phyloP scores from a whole-genome alignment of 371 early-diverging fungal genomes.

The Basidiobolus meristosporus region DNA sequence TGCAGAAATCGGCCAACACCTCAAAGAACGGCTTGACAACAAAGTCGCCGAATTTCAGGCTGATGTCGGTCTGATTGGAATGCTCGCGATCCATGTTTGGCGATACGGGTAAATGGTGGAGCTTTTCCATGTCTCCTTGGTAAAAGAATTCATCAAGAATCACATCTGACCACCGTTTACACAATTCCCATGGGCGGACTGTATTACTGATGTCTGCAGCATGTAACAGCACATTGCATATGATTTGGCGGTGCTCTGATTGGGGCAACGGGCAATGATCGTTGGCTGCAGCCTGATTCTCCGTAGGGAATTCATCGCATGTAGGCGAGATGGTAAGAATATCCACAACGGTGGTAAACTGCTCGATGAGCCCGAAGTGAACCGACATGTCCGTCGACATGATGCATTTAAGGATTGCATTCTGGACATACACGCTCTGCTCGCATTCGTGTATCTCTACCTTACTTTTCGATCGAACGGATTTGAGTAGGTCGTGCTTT shows the following conservation, averaged over 20 bases:
- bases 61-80: conserved; percentile 52
- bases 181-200: conserved; percentile 62
- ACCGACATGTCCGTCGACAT: conserved; percentile 76
- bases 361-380: conserved; percentile 65
- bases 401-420: conserved; percentile 16
- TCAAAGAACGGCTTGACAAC: conserved; percentile 75
- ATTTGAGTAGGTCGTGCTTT: conserved; percentile 37
- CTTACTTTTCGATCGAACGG: conserved; percentile 13
- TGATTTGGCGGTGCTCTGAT: conserved; percentile 24
- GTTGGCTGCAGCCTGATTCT: background rate
- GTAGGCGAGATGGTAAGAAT: background rate
- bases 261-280: conserved; percentile 4
- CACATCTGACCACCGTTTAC: conserved; percentile 67
- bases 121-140: conserved; percentile 69
- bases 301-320: background rate
- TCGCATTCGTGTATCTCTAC: conserved; percentile 18
- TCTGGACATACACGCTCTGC: no score
- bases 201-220: conserved; percentile 82
- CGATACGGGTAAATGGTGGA: conserved; percentile 47
- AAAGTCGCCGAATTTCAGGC: conserved; percentile 64
- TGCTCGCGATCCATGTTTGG: conserved; percentile 72
- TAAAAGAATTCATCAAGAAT: conserved; percentile 68
- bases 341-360: conserved; percentile 8
- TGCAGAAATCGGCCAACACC: conserved; percentile 50
- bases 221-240: conserved; percentile 55